Evolutionary conservation across 306 rosid genomes (phyloP).

Genomic region (Canavalia ensiformis): DNA sequence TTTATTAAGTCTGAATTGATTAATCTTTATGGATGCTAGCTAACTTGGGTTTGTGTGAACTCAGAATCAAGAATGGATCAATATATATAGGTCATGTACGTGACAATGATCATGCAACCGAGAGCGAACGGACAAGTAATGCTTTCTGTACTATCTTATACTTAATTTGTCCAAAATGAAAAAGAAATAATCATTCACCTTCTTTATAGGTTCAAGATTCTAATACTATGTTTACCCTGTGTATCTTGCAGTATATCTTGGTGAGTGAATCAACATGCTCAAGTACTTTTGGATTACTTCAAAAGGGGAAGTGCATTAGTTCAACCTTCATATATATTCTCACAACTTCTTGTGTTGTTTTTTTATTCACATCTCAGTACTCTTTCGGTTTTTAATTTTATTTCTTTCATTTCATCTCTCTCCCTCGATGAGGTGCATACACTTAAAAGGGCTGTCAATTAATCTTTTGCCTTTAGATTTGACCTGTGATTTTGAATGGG

Average conservation of each 20-base stretch:
- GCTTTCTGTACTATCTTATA: not conserved
- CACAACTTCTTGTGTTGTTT: no score
- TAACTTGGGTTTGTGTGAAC: conserved; percentile 2
- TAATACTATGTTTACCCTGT: conserved; percentile 18
- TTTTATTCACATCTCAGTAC: no score
- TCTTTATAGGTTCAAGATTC: not conserved
- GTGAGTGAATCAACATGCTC: conserved; percentile 32
- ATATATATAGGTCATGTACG: not conserved
- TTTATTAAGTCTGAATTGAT: not conserved
- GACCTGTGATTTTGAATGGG: not conserved
- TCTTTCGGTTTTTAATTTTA: no score
- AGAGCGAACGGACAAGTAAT: not conserved
- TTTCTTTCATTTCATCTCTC: no score
- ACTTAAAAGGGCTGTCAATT: no score
- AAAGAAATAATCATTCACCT: not conserved
- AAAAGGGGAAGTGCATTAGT: conserved; percentile 25
- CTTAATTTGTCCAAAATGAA: not conserved
- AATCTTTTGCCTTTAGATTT: not conserved
- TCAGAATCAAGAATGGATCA: not conserved
- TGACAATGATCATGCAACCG: not conserved
- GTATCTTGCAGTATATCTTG: conserved; percentile 22
- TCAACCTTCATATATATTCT: not conserved
- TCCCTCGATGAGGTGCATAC: no score
- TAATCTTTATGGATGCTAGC: not conserved
- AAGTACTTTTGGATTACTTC: conserved; percentile 1